Percentiles rank a stretch among this genome's conserved stretches.
These are phyloP conservation scores for Medicago ruthenica DNA, from an alignment of 306 rosid genomes.

Conservation along the genomic window DNA sequence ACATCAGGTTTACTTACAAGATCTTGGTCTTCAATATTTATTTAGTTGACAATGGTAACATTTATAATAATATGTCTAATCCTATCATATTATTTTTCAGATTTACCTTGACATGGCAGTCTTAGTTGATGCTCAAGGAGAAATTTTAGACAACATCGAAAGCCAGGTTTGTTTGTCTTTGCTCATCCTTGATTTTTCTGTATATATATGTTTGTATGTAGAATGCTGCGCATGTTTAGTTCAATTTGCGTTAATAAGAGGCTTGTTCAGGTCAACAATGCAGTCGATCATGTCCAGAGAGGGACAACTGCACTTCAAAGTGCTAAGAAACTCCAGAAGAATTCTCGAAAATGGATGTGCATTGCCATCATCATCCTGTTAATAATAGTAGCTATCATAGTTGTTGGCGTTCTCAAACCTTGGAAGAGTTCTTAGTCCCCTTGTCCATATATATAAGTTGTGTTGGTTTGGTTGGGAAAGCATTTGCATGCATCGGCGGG, in stretches of 20 bases:
- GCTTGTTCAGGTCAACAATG: constrained; percentile 71
- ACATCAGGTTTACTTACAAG: constrained; percentile 72
- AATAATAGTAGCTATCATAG: constrained; percentile 71
- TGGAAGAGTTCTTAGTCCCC: constrained; percentile 68
- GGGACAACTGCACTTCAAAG: constrained; percentile 80
- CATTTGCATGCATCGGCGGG: constrained; percentile 39
- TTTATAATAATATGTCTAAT: constrained; percentile 25
- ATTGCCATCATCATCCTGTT: constrained; percentile 80
- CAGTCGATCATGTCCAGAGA: constrained; percentile 79
- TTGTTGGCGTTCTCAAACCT: constrained; percentile 75
- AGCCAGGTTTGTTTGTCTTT: constrained; percentile 70
- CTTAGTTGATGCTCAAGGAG: constrained; percentile 95
- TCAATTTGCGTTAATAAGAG: constrained; percentile 52
- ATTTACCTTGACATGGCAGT: constrained; percentile 95
- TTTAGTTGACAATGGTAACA: background rate
- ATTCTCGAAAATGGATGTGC: constrained; percentile 88
- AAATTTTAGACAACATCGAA: constrained; percentile 89
- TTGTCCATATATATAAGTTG: constrained; percentile 51
- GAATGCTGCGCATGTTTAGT: constrained; percentile 43
- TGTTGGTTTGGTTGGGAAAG: constrained; percentile 44
- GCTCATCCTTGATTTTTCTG: constrained; percentile 32
- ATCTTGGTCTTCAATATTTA: constrained; percentile 8
- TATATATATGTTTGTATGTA: constrained; percentile 32
- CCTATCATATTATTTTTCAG: constrained; percentile 49
- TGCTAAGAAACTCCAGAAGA: constrained; percentile 91